A percentile compares a stretch with the other conserved stretches of the same genome.
Evolutionary conservation across 331 rosid genomes (phyloP).

Genomic region (Pyrus hybrid): DNA sequence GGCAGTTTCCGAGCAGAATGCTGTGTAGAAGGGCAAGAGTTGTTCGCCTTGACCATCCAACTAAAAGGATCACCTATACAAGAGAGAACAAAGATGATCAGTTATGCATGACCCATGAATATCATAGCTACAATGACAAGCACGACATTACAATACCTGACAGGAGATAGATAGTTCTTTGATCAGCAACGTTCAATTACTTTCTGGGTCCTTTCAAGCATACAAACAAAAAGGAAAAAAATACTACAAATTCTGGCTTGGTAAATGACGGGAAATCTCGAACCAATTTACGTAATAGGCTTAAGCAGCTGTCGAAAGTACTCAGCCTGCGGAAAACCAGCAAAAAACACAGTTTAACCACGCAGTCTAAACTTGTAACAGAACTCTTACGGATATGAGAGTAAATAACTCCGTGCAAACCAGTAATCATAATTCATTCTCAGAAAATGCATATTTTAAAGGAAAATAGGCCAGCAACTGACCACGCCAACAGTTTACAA

Average conservation of each 20-base stretch:
- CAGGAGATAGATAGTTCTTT: slow-evolving; percentile 9
- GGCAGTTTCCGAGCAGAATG: slow-evolving; percentile 49
- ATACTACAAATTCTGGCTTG: slow-evolving; percentile 11
- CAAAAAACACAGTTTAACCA: slow-evolving; percentile 10
- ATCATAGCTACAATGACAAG: neutral
- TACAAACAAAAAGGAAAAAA: slow-evolving; percentile 12
- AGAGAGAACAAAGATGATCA: slow-evolving; percentile 16
- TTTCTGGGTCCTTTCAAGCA: slow-evolving; percentile 16
- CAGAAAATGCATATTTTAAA: too few species aligned
- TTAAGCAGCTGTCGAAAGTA: slow-evolving; percentile 87
- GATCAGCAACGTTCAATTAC: slow-evolving; percentile 4
- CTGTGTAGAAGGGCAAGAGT: slow-evolving; percentile 15
- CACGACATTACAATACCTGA: slow-evolving; percentile 10
- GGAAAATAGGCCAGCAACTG: neutral
- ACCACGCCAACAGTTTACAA: neutral
- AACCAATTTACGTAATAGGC: slow-evolving; percentile 74
- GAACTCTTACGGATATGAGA: neutral
- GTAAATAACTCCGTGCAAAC: neutral
- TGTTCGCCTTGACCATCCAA: slow-evolving; percentile 49
- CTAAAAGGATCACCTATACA: slow-evolving; percentile 28
- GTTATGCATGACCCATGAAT: neutral
- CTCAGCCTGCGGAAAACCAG: slow-evolving; percentile 61
- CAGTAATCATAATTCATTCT: neutral
- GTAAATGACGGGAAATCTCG: neutral
- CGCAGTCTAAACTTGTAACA: neutral